Percentiles rank a stretch among this genome's conserved stretches.
These are phyloP conservation scores for Exophiala aquamarina DNA, from an alignment of 2,329 filamentous ascomycete species.

Conservation along the genomic window DNA sequence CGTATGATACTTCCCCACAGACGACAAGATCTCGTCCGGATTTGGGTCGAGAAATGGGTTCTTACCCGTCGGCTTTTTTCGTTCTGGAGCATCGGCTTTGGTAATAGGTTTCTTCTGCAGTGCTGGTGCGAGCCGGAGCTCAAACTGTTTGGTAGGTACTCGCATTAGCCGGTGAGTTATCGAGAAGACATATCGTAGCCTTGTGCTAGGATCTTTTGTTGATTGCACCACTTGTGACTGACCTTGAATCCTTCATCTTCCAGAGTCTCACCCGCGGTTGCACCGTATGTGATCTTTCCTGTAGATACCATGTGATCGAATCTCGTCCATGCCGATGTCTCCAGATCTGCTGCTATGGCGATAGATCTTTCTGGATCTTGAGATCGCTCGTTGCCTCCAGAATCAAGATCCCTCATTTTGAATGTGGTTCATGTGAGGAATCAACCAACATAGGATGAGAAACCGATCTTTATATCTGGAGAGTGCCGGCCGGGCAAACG, in stretches of 20 bases:
- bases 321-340: constrained; percentile 23
- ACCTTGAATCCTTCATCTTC: constrained; percentile 30
- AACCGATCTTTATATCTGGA: no score
- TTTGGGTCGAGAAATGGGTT: constrained; percentile 30
- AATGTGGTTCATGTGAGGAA: no score
- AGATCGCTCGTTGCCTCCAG: no score
- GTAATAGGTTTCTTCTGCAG: constrained; percentile 29
- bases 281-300: constrained; percentile 27
- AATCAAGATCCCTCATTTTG: no score
- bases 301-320: constrained; percentile 28
- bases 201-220: background rate
- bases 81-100: constrained; percentile 28
- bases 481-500: no score
- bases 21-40: constrained; percentile 26
- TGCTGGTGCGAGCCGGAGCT: constrained; percentile 27
- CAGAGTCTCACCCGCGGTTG: constrained; percentile 22
- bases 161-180: background rate
- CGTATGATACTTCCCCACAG: constrained; percentile 25
- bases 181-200: background rate
- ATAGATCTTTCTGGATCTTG: background rate
- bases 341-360: constrained; percentile 31
- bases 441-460: no score
- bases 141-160: constrained; percentile 16
- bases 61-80: constrained; percentile 19
- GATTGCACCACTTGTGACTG: constrained; percentile 6